Percentiles rank a stretch among this genome's conserved stretches.
Conservation (phyloP, 164 flowering plant species). For the Vitis amurensis region DNA sequence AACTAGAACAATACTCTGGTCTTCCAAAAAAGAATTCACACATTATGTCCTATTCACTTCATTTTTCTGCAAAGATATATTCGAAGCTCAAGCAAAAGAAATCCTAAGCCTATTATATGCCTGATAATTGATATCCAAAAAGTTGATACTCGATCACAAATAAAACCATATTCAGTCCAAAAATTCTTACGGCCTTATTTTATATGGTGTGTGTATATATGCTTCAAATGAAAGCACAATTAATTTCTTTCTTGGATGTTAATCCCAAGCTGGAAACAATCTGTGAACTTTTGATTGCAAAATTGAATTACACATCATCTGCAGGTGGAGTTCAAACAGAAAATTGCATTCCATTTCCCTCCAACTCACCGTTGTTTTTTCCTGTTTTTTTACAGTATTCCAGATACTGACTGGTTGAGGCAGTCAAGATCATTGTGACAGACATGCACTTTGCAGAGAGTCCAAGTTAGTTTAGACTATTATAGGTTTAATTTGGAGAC, state of each 20-base stretch:
- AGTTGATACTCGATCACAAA: neutral
- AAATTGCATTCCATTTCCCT: neutral
- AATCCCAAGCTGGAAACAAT: neutral
- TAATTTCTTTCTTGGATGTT: neutral
- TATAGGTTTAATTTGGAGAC: neutral
- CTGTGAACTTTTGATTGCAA: neutral
- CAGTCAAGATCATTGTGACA: neutral
- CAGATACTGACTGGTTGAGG: neutral
- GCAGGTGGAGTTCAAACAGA: neutral
- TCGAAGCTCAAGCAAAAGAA: neutral
- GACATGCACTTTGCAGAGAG: neutral
- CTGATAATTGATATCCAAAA: neutral
- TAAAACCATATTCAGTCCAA: neutral
- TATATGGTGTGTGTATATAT: neutral
- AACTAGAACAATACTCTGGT: conserved; percentile 12
- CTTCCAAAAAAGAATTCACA: conserved; percentile 1
- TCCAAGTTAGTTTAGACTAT: neutral
- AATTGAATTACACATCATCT: neutral
- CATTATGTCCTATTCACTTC: neutral
- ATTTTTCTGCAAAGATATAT: neutral
- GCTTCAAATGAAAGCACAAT: neutral
- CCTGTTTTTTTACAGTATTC: neutral
- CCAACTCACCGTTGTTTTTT: neutral
- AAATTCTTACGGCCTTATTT: neutral
- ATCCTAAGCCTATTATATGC: neutral